These are phyloP conservation scores for Strobilomyces echinocephalus DNA, from an alignment of 768 basidiomycete species.

Conservation along the genomic window DNA sequence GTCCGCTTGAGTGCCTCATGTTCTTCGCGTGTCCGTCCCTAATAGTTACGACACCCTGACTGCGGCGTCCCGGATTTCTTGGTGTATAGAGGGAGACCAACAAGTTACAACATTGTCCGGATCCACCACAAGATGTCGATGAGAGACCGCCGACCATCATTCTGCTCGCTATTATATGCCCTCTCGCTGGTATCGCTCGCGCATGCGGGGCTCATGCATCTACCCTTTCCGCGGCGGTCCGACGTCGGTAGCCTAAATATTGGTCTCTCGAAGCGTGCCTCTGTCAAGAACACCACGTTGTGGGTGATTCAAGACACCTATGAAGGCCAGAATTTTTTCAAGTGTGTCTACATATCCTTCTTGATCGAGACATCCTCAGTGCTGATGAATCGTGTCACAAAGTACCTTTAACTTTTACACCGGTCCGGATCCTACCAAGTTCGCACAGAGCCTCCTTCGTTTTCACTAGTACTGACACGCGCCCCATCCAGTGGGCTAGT, in stretches of 20 bases:
- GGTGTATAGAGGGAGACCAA: not conserved
- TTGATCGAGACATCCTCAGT: not conserved
- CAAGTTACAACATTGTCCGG: not conserved
- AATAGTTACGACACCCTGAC: constrained; percentile 9
- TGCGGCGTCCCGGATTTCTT: constrained; percentile 15
- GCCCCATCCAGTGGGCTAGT: constrained; percentile 55
- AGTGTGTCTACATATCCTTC: constrained; percentile 41
- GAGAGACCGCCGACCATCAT: constrained; percentile 8
- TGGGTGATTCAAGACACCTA: constrained; percentile 70
- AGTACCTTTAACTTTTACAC: constrained; percentile 58
- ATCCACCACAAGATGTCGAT: constrained; percentile 15
- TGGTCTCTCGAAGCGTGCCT: constrained; percentile 14
- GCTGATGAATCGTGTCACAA: constrained; percentile 21
- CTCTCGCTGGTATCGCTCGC: constrained; percentile 11
- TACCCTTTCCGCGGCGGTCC: constrained; percentile 1
- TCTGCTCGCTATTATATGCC: constrained; percentile 12
- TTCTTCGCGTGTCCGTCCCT: constrained; percentile 14
- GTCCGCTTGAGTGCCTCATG: constrained; percentile 14
- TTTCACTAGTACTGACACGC: constrained; percentile 10
- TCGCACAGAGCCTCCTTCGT: constrained; percentile 6
- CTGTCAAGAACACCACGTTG: constrained; percentile 37
- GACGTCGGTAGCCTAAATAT: not conserved
- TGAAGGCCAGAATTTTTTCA: constrained; percentile 62
- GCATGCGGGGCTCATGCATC: constrained; percentile 10
- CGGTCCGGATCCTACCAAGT: constrained; percentile 62